Conservation (phyloP, 2,329 filamentous ascomycete genomes). For the Phyllosticta ampelicida region DNA sequence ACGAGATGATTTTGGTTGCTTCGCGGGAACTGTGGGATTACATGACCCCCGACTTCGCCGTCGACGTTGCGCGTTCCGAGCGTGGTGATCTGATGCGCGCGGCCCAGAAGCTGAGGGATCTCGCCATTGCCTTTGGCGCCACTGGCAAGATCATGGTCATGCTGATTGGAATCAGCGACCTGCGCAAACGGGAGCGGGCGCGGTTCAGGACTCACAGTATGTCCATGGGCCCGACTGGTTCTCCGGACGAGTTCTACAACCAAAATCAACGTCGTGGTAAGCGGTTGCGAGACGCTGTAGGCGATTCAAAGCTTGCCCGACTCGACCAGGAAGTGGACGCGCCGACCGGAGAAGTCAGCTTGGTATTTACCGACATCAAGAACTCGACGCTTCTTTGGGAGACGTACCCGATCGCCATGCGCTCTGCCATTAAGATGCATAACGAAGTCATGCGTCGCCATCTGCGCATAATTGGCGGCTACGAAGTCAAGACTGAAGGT, state of each 20-base stretch:
- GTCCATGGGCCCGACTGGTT: conserved; percentile 68
- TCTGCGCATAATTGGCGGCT: conserved; percentile 84
- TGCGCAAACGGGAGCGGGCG: conserved; percentile 75
- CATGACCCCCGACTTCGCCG: conserved; percentile 76
- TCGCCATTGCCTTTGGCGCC: conserved; percentile 91
- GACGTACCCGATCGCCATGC: conserved; percentile 87
- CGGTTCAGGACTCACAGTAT: conserved; percentile 70
- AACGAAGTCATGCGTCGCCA: conserved; percentile 95
- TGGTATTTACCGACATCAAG: conserved; percentile 99
- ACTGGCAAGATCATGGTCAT: conserved; percentile 97
- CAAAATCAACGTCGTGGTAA: conserved; percentile 44
- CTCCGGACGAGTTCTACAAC: conserved; percentile 57
- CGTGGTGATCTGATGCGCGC: conserved; percentile 87
- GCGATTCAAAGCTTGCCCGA: conserved; percentile 76
- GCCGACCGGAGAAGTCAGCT: conserved; percentile 78
- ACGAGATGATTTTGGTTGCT: conserved; percentile 87
- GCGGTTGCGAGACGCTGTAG: conserved; percentile 45
- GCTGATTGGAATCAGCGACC: conserved; percentile 86
- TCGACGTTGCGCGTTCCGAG: conserved; percentile 82
- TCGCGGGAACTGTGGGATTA: conserved; percentile 95
- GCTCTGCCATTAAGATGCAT: conserved; percentile 92
- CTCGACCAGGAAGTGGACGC: conserved; percentile 86
- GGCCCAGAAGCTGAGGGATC: conserved; percentile 84
- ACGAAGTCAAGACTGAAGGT: conserved; percentile 98
- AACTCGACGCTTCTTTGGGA: conserved; percentile 96